Base-by-base conservation (phyloP, 148 eudicot species). In the Rhododendron ovatum region DNA sequence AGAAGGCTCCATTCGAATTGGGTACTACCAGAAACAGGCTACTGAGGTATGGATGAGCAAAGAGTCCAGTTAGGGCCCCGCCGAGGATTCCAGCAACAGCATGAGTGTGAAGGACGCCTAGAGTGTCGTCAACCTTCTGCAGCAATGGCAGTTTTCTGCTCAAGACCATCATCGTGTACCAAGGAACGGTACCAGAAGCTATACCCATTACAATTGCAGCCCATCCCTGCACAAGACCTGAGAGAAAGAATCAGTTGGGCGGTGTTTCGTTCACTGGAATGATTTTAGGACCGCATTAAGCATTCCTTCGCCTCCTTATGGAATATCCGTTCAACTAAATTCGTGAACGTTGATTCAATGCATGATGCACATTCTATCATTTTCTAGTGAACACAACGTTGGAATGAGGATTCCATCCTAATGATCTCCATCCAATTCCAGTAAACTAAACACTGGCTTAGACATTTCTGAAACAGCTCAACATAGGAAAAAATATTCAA, bases 91-190 rank as follows among this genome's bases (percentile, higher is more conserved):
- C 89, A 1, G 89, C 86, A 13, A 87, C 86, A 0, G 86, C 89
- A 18, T 87, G 89, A 22, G 89, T 87, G 73, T 87, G 89, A 33
- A 87, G 69, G 80, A 87, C 84, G 14, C 89, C 89, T 10, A 87
- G 89, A 7, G 89, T 87, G 57, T 87, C 89, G 69, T 87, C 89
- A 2, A 87, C 30, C 35, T 69, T 80, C 26, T 84, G 83, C 2
- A 87, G 37, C 11, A 87, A 47, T 13, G 71, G 50, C 10, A 84
- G 47, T 47, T 73, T 84, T 48, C 53, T 87, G 89, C 86, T 69
- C 24, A 87, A 61, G 24, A 67, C 75, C 89, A 87, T 87, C 89
- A 87, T 87, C 15, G 89, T 87, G 83, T 67, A 87, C 89, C 86
- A 83, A 1, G 88, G 88, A 63, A 87, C 8, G 28, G 83, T 87